phyloP scores from a whole-genome alignment of 2,329 filamentous ascomycete species.

The Cephalotrichum gorgonifer region DNA sequence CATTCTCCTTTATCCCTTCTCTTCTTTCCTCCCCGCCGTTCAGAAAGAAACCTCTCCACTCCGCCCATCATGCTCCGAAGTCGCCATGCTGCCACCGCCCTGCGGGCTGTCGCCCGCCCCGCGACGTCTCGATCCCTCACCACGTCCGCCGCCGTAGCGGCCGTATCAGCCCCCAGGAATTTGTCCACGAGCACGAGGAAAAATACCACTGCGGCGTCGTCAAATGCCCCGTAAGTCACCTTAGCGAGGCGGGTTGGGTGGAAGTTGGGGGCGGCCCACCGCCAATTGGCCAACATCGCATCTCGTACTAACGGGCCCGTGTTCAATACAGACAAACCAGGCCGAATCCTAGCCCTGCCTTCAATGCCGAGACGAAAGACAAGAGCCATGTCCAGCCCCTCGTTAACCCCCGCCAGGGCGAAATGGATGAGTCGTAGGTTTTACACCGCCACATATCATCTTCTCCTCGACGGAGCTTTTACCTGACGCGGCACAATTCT shows the following conservation, averaged over 20 bases:
- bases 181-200: constrained; percentile 30
- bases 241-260: constrained; percentile 4
- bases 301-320: constrained; percentile 4
- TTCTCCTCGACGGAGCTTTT: too few relatives aligned
- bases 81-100: constrained; percentile 35
- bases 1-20: constrained; percentile 2
- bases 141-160: constrained; percentile 24
- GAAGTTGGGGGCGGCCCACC: background rate
- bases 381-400: constrained; percentile 60
- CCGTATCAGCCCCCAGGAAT: constrained; percentile 27
- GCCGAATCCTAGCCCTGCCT: constrained; percentile 52
- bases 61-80: constrained; percentile 33
- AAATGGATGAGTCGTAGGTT: constrained; percentile 74
- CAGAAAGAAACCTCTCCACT: constrained; percentile 4
- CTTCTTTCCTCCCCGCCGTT: constrained; percentile 1
- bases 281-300: background rate
- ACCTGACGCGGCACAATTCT: constrained; percentile 4
- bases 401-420: constrained; percentile 45
- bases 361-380: constrained; percentile 36
- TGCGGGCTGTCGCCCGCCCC: constrained; percentile 28
- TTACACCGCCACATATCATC: too few relatives aligned
- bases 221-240: constrained; percentile 41
- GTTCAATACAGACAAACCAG: constrained; percentile 27
- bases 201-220: constrained; percentile 37
- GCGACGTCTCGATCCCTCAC: constrained; percentile 24